Conservation (phyloP, 768 basidiomycete genomes). For the Pulveroboletus sp. region DNA sequence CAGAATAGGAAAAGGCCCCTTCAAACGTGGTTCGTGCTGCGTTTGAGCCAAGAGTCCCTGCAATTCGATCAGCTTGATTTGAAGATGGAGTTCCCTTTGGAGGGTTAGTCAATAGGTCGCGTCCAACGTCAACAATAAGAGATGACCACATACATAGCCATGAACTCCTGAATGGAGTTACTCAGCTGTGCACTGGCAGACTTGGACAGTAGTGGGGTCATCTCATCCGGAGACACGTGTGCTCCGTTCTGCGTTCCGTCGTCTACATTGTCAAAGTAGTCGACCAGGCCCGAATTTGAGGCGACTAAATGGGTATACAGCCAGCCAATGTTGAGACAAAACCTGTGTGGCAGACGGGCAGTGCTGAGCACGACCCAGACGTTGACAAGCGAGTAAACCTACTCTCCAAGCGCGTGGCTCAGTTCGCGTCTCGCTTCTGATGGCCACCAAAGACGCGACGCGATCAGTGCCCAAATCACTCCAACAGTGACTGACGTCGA, state of each 20-base stretch:
- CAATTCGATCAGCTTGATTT: conserved; percentile 83
- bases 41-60: conserved; percentile 84
- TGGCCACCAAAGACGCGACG: conserved; percentile 95
- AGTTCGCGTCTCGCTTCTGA: conserved; percentile 88
- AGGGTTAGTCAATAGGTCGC: conserved; percentile 3
- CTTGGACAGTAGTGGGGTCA: conserved; percentile 29
- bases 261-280: conserved; percentile 30
- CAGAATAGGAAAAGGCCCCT: conserved; percentile 88
- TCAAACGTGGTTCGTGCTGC: conserved; percentile 88
- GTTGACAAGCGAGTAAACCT: conserved; percentile 16
- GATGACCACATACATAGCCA: conserved; percentile 70
- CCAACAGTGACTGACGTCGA: conserved; percentile 79
- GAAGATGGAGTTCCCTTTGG: conserved; percentile 88
- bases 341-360: conserved; percentile 41
- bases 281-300: conserved; percentile 72
- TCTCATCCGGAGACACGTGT: conserved; percentile 23
- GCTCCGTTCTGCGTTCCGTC: conserved; percentile 1
- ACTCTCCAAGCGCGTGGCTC: conserved; percentile 84
- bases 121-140: background rate
- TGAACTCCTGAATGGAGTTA: conserved; percentile 76
- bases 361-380: background rate
- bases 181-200: conserved; percentile 43
- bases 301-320: conserved; percentile 89
- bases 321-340: conserved; percentile 92
- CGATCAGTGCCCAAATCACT: conserved; percentile 83